Evolutionary conservation across 768 basidiomycete species (phyloP).

Genomic region (Suillus americanus): DNA sequence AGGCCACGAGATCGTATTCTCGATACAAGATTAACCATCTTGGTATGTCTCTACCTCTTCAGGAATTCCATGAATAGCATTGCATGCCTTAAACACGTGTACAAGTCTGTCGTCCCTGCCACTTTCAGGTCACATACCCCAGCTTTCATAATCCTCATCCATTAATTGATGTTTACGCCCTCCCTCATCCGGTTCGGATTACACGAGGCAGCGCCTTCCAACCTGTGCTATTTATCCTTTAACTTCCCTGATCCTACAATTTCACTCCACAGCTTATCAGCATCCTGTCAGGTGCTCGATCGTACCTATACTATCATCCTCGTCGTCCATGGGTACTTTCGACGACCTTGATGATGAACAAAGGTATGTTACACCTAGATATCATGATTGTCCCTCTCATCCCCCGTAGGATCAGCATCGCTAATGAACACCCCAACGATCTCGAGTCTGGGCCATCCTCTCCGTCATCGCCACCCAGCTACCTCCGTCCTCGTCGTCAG

Average conservation of each 20-base stretch:
- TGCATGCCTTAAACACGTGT: constrained; percentile 30
- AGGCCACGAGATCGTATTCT: constrained; percentile 2
- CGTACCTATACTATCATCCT: constrained; percentile 5
- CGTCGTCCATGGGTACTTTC: constrained; percentile 25
- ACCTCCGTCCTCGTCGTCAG: constrained; percentile 18
- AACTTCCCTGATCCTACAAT: constrained; percentile 9
- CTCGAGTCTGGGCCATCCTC: constrained; percentile 31
- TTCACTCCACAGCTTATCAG: constrained; percentile 6
- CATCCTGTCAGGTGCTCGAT: constrained; percentile 6
- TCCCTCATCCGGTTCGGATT: constrained; percentile 15
- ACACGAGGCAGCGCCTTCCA: constrained; percentile 26
- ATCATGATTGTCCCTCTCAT: constrained; percentile 1
- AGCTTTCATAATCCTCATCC: constrained; percentile 12
- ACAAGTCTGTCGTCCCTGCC: constrained; percentile 6
- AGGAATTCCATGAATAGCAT: constrained; percentile 16
- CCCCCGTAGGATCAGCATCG: constrained; percentile 20
- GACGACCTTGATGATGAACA: constrained; percentile 30
- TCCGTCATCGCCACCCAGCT: constrained; percentile 21
- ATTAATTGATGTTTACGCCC: constrained; percentile 19
- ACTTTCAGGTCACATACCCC: constrained; percentile 11
- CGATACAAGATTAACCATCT: background rate
- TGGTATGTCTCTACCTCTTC: background rate
- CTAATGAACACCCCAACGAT: constrained; percentile 29
- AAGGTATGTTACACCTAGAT: constrained; percentile 16
- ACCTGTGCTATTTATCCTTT: constrained; percentile 7